Conservation (phyloP, 345 rosid genomes). For the Bretschneidera sinensis region DNA sequence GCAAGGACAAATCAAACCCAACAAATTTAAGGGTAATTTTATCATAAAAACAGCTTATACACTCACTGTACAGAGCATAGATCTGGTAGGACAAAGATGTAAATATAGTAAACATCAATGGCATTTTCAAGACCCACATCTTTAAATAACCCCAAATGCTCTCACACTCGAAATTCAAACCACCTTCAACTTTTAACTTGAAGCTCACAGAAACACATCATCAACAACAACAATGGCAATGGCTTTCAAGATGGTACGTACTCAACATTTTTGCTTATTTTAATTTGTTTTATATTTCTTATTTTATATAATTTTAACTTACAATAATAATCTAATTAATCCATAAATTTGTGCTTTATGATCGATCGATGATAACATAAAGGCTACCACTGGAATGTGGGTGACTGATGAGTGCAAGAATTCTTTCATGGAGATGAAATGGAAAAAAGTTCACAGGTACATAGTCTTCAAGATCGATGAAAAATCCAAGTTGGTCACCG, state of each 20-base stretch:
- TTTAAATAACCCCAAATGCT: slow-evolving; percentile 40
- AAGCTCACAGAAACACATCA: neutral
- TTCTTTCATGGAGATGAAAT: slow-evolving; percentile 92
- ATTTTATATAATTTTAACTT: slow-evolving; percentile 3
- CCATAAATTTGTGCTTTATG: no score
- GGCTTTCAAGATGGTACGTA: slow-evolving; percentile 94
- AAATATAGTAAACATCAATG: slow-evolving; percentile 29
- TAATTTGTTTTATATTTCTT: neutral
- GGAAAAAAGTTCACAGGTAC: slow-evolving; percentile 84
- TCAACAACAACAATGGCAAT: slow-evolving; percentile 67
- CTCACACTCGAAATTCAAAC: slow-evolving; percentile 1
- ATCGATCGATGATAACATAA: neutral
- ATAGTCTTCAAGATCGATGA: slow-evolving; percentile 96
- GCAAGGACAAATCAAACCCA: no score
- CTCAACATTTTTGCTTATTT: neutral
- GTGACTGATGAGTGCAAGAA: slow-evolving; percentile 83
- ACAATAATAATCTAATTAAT: neutral
- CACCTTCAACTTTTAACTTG: slow-evolving; percentile 9
- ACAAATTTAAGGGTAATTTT: no score
- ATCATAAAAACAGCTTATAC: no score
- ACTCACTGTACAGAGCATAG: no score
- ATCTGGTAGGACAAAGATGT: slow-evolving; percentile 14
- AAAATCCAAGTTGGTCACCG: slow-evolving; percentile 73
- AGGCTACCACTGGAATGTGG: slow-evolving; percentile 97
- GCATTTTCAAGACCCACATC: slow-evolving; percentile 21